Evolutionary conservation across 306 rosid genomes (phyloP).

Genomic region (Vigna mungo): DNA sequence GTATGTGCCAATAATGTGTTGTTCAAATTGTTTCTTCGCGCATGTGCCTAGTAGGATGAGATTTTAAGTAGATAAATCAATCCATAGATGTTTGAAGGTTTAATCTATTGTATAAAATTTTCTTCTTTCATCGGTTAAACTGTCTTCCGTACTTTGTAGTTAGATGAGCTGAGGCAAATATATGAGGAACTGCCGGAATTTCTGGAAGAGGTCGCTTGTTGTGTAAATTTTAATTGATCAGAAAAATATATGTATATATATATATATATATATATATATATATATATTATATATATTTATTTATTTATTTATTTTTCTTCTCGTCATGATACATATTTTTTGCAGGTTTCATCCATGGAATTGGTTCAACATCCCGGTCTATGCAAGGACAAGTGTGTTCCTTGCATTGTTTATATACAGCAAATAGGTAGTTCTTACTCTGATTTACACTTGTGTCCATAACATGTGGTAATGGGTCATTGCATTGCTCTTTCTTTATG

Average conservation of each 20-base stretch:
- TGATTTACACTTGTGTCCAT: conserved; percentile 19
- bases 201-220: conserved; percentile 72
- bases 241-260: neutral
- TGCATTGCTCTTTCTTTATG: conserved; percentile 30
- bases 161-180: conserved; percentile 98
- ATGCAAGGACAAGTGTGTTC: conserved; percentile 62
- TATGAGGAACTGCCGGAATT: conserved; percentile 95
- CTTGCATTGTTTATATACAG: conserved; percentile 83
- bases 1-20: neutral
- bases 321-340: conserved; percentile 45
- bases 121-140: conserved; percentile 39
- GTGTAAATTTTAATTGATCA: conserved; percentile 42
- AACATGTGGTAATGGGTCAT: conserved; percentile 25
- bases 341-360: conserved; percentile 83
- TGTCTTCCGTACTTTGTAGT: conserved; percentile 54
- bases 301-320: neutral
- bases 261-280: neutral
- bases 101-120: conserved; percentile 6
- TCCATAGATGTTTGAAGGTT: conserved; percentile 16
- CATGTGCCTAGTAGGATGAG: conserved; percentile 32
- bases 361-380: conserved; percentile 68
- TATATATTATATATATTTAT: too few relatives aligned
- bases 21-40: conserved; percentile 20
- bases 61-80: conserved; percentile 33
- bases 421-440: conserved; percentile 79